Percentiles rank a stretch among this genome's conserved stretches.
phyloP scores from a whole-genome alignment of 371 early-diverging fungal genomes.

The Massospora cicadina region DNA sequence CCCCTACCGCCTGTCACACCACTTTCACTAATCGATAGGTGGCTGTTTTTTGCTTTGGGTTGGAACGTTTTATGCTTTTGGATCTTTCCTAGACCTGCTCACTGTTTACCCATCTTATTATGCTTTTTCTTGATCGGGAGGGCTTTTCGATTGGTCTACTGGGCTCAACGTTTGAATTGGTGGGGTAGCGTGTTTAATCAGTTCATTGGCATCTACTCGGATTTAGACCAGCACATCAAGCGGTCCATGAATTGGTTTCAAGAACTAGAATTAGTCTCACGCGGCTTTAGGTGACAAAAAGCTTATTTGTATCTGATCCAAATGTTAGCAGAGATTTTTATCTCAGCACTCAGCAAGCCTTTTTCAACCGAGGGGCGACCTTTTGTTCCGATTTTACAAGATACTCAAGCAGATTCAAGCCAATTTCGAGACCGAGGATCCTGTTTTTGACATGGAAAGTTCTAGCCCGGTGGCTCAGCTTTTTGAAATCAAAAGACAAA shows the following conservation, averaged over 20 bases:
- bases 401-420: not conserved
- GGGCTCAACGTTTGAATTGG: not conserved
- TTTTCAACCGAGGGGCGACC: not conserved
- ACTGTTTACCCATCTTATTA: not conserved
- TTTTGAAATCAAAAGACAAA: not conserved
- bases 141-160: not conserved
- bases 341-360: not conserved
- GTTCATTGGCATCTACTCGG: constrained; percentile 1
- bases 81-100: not conserved
- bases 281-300: constrained; percentile 2
- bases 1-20: not conserved
- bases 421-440: not conserved
- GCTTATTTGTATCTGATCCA: not conserved
- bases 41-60: not conserved
- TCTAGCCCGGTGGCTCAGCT: not conserved
- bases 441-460: not conserved
- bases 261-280: not conserved
- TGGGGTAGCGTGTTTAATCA: not conserved
- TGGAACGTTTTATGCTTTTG: not conserved
- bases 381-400: not conserved
- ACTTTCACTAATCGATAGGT: not conserved
- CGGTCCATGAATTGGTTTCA: not conserved
- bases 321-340: not conserved
- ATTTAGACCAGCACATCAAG: not conserved
- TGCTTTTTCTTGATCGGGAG: not conserved